phyloP scores from a whole-genome alignment of 345 rosid genomes.

The Populus deltoides region DNA sequence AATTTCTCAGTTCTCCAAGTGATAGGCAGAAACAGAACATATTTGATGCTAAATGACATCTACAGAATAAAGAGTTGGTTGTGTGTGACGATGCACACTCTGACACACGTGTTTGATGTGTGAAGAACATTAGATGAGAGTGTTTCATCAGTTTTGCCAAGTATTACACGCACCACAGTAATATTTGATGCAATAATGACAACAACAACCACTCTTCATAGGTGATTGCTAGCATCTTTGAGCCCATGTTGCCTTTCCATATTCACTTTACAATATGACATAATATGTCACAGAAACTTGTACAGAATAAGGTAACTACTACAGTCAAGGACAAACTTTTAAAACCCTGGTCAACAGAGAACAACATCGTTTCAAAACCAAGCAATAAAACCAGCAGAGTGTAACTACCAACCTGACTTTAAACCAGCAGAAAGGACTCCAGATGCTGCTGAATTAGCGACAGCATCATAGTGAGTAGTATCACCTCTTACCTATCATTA shows the following conservation, averaged over 20 bases:
- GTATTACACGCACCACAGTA: background rate
- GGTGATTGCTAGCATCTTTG: background rate
- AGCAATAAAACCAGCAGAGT: background rate
- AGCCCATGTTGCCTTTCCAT: background rate
- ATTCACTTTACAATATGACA: background rate
- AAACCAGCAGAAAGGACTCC: constrained; percentile 97
- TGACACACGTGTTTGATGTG: background rate
- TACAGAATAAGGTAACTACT: background rate
- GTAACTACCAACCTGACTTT: constrained; percentile 58
- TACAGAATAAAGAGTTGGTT: background rate
- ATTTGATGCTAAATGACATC: background rate
- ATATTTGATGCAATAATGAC: background rate
- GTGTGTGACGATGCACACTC: background rate
- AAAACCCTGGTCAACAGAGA: background rate
- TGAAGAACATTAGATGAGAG: background rate
- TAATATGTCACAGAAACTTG: background rate
- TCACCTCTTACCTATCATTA: constrained; percentile 78
- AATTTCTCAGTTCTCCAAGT: too few relatives aligned
- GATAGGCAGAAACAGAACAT: background rate
- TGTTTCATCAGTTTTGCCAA: background rate
- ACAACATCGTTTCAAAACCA: background rate
- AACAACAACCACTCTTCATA: background rate
- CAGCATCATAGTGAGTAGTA: constrained; percentile 94
- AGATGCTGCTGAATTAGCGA: constrained; percentile 91
- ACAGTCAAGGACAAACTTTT: background rate